Conservation (phyloP, 2,329 filamentous ascomycete genomes). For the Hawksworthiomyces lignivorus region DNA sequence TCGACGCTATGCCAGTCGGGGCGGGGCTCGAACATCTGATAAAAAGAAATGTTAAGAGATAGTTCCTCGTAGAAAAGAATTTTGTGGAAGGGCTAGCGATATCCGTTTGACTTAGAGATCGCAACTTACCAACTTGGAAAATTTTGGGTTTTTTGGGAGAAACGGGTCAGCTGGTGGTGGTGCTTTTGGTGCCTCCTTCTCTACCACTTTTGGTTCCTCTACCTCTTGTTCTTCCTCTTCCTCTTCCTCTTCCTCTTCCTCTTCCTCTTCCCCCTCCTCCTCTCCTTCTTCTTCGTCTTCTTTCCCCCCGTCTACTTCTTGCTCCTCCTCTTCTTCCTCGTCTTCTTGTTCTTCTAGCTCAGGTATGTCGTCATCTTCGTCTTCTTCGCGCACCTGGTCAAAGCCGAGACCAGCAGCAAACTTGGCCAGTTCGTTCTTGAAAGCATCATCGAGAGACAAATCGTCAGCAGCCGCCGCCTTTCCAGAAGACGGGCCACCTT, state of each 20-base stretch:
- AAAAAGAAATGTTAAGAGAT: conserved; percentile 5
- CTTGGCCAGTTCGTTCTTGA: conserved; percentile 43
- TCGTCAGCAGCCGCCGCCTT: conserved; percentile 19
- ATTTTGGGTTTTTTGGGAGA: conserved; percentile 16
- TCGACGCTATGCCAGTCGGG: conserved; percentile 48
- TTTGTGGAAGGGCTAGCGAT: conserved; percentile 6
- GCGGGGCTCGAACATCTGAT: conserved; percentile 47
- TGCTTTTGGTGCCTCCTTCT: conserved; percentile 21
- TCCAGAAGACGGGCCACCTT: conserved; percentile 16
- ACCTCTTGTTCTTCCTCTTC: conserved; percentile 23
- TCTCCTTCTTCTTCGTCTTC: conserved; percentile 27
- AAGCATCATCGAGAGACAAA: conserved; percentile 18
- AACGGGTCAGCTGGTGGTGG: conserved; percentile 7
- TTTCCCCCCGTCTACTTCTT: conserved; percentile 30
- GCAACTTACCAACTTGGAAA: conserved; percentile 33
- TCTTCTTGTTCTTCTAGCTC: no score
- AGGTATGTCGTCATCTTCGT: conserved; percentile 31
- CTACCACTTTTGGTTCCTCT: conserved; percentile 23
- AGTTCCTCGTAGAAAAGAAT: background rate
- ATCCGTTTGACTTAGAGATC: no score
- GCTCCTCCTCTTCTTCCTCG: conserved; percentile 12
- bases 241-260: conserved; percentile 24
- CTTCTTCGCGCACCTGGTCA: conserved; percentile 31
- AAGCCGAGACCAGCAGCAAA: conserved; percentile 46
- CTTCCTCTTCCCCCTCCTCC: conserved; percentile 28